Evolutionary conservation across 2,329 filamentous ascomycete genomes (phyloP).

Genomic region (Aspergillus eucalypticola): DNA sequence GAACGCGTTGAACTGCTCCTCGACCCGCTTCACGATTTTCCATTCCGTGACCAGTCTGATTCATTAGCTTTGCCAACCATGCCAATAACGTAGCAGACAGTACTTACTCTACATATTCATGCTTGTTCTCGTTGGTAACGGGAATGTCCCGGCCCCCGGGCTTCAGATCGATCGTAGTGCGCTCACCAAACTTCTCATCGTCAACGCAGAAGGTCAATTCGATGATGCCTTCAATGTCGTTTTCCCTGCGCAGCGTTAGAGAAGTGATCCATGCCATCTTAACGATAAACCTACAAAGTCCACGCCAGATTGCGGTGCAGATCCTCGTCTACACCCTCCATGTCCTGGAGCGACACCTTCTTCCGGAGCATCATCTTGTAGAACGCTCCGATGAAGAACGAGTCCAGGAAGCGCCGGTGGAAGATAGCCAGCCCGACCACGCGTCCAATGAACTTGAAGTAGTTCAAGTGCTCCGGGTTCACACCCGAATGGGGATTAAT

Average conservation of each 20-base stretch:
- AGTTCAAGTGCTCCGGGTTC: slow-evolving; percentile 98
- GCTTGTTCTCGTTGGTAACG: slow-evolving; percentile 98
- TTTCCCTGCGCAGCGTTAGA: slow-evolving; percentile 61
- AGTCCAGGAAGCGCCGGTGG: slow-evolving; percentile 94
- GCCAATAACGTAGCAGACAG: neutral
- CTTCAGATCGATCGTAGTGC: slow-evolving; percentile 90
- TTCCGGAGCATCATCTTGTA: slow-evolving; percentile 99
- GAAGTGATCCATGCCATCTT: too few species aligned
- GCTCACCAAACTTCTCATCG: slow-evolving; percentile 94
- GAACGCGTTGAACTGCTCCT: slow-evolving; percentile 98
- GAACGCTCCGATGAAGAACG: slow-evolving; percentile 97
- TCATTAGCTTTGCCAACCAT: slow-evolving; percentile 1
- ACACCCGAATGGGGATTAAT: slow-evolving; percentile 99
- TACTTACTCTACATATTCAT: slow-evolving; percentile 89
- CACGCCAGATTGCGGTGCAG: slow-evolving; percentile 95
- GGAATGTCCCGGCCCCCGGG: slow-evolving; percentile 87
- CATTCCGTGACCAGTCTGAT: slow-evolving; percentile 88
- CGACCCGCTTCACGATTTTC: slow-evolving; percentile 98
- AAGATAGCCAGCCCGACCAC: slow-evolving; percentile 97
- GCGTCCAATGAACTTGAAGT: slow-evolving; percentile 99
- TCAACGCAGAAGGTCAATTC: slow-evolving; percentile 97
- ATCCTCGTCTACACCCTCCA: slow-evolving; percentile 98
- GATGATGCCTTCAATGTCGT: slow-evolving; percentile 91
- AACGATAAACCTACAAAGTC: too few species aligned
- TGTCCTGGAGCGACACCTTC: slow-evolving; percentile 85